A percentile compares a stretch with the other conserved stretches of the same genome.
Evolutionary conservation across 1,284 basidiomycete genomes (phyloP).

Genomic region (Apiotrichum siamense): DNA sequence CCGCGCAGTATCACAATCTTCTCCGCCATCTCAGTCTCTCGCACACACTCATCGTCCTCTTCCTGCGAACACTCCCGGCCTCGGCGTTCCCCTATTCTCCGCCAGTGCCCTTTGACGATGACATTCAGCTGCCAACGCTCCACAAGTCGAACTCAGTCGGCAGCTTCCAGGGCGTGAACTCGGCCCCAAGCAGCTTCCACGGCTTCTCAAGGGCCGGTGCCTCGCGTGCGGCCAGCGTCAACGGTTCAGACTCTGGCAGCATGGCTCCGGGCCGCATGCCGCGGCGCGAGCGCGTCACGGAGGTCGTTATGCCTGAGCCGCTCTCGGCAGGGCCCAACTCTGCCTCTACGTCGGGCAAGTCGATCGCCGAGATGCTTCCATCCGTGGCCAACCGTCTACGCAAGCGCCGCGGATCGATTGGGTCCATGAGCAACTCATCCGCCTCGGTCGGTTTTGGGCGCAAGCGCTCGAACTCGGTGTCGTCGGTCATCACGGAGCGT

Average conservation of each 20-base stretch:
- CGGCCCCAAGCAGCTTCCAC: slow-evolving; percentile 7
- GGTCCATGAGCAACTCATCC: slow-evolving; percentile 28
- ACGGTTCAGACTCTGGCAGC: slow-evolving; percentile 26
- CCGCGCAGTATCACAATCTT: slow-evolving; percentile 39
- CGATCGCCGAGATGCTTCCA: not conserved
- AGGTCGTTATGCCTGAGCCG: slow-evolving; percentile 47
- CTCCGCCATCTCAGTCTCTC: slow-evolving; percentile 45
- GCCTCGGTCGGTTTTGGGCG: slow-evolving; percentile 30
- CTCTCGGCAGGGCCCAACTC: slow-evolving; percentile 21
- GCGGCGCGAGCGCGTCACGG: slow-evolving; percentile 38
- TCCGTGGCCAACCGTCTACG: not conserved
- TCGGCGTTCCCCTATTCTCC: slow-evolving; percentile 35
- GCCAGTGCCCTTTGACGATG: slow-evolving; percentile 45
- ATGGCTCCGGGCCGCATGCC: slow-evolving; percentile 26
- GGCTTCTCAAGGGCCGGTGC: too few species aligned
- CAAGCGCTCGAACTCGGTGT: slow-evolving; percentile 29
- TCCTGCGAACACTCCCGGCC: slow-evolving; percentile 39
- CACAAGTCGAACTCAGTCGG: slow-evolving; percentile 29
- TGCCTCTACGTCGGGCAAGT: not conserved
- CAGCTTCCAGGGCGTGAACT: slow-evolving; percentile 18
- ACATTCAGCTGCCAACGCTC: slow-evolving; percentile 19
- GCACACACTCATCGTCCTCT: slow-evolving; percentile 43
- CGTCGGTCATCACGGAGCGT: slow-evolving; percentile 8
- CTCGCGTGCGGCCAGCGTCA: slow-evolving; percentile 26
- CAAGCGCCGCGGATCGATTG: slow-evolving; percentile 33